Evolutionary conservation across 306 rosid species (phyloP).

Genomic region (Casuarina glauca): DNA sequence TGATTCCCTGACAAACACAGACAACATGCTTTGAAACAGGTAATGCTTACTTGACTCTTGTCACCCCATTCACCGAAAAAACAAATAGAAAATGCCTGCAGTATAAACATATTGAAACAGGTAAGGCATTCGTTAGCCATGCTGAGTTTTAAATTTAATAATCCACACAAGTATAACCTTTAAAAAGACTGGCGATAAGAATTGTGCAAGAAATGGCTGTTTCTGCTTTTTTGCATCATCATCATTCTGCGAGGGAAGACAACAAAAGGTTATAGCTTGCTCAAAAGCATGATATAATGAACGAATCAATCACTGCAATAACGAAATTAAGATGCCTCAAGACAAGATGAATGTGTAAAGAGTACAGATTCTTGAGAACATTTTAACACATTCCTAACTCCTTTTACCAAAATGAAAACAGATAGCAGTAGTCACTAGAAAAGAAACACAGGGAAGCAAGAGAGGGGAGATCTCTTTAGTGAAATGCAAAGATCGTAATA

Average conservation of each 20-base stretch:
- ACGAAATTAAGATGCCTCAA: background rate
- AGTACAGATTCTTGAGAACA: background rate
- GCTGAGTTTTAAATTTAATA: slow-evolving; percentile 17
- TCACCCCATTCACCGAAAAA: slow-evolving; percentile 99
- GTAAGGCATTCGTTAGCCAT: slow-evolving; percentile 14
- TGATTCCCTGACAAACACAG: background rate
- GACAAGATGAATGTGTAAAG: background rate
- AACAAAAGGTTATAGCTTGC: slow-evolving; percentile 1
- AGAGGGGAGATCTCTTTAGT: slow-evolving; percentile 10
- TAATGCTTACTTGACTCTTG: slow-evolving; percentile 83
- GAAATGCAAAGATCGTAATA: background rate
- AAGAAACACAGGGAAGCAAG: slow-evolving; percentile 1
- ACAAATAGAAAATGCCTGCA: slow-evolving; percentile 89
- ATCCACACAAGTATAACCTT: slow-evolving; percentile 50
- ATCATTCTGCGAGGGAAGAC: slow-evolving; percentile 50
- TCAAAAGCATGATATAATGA: background rate
- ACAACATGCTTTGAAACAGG: background rate
- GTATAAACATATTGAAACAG: slow-evolving; percentile 21
- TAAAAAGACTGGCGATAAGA: slow-evolving; percentile 75
- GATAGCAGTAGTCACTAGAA: background rate
- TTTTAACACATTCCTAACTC: background rate
- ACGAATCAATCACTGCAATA: background rate
- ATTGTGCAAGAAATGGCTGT: slow-evolving; percentile 58
- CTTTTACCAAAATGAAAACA: background rate
- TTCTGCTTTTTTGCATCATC: slow-evolving; percentile 60